These are phyloP conservation scores for Stenogyne calaminthoides DNA, from an alignment of 305 asterid species.

Conservation along the genomic window DNA sequence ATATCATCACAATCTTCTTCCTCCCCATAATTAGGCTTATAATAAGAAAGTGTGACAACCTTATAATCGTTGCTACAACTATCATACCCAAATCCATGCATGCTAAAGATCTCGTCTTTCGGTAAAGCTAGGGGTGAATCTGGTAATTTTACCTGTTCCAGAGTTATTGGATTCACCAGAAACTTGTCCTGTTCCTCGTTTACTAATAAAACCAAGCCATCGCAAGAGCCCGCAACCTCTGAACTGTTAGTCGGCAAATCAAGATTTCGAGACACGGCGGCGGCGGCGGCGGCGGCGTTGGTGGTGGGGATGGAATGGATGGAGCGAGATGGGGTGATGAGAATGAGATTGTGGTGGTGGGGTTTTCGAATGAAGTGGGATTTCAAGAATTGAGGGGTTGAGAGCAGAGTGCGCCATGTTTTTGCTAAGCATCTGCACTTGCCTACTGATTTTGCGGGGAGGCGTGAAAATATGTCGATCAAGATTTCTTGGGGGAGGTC, in stretches of 20 bases:
- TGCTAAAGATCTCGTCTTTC: slow-evolving; percentile 15
- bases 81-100: slow-evolving; percentile 56
- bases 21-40: slow-evolving; percentile 23
- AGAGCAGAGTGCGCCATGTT: slow-evolving; percentile 38
- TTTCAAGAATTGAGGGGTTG: slow-evolving; percentile 36
- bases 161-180: slow-evolving; percentile 46
- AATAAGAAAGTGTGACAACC: slow-evolving; percentile 46
- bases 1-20: slow-evolving; percentile 35
- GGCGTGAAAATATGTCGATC: slow-evolving; percentile 37
- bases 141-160: slow-evolving; percentile 29
- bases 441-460: slow-evolving; percentile 49
- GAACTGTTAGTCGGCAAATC: background rate
- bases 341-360: slow-evolving; percentile 28
- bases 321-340: slow-evolving; percentile 17
- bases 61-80: slow-evolving; percentile 49
- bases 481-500: slow-evolving; percentile 35
- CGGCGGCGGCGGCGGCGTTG: background rate
- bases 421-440: slow-evolving; percentile 46
- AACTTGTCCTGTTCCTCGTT: slow-evolving; percentile 2
- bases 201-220: slow-evolving; percentile 43
- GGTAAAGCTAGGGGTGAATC: slow-evolving; percentile 30
- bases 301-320: slow-evolving; percentile 7
- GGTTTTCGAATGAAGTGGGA: slow-evolving; percentile 30
- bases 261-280: slow-evolving; percentile 1
- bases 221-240: slow-evolving; percentile 42